phyloP scores from a whole-genome alignment of 1,284 basidiomycete genomes.

The Puccinia coronata region DNA sequence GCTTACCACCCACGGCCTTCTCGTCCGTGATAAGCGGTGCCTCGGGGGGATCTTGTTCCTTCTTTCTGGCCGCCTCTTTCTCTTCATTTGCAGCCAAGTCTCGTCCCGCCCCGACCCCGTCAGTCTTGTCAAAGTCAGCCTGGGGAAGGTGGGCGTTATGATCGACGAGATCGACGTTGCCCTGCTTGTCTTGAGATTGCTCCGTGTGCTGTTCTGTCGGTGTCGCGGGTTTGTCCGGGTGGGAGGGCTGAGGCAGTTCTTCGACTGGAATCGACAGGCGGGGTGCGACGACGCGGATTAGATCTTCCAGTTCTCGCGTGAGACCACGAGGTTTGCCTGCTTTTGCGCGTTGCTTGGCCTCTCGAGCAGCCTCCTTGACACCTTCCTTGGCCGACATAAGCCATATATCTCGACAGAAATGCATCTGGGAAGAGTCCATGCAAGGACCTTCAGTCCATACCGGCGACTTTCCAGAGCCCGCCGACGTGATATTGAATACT shows the following conservation, averaged over 20 bases:
- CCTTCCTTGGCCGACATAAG: constrained; percentile 74
- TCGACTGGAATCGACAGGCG: constrained; percentile 45
- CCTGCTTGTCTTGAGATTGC: constrained; percentile 7
- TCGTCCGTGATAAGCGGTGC: constrained; percentile 8
- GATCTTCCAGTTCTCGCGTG: constrained; percentile 58
- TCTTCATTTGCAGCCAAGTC: constrained; percentile 41
- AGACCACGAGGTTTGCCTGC: constrained; percentile 50
- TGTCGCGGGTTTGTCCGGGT: not conserved
- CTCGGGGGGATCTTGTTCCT: constrained; percentile 12
- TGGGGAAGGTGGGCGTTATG: constrained; percentile 40
- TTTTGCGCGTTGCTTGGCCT: constrained; percentile 51
- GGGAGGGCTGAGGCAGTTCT: not conserved
- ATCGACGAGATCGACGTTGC: constrained; percentile 43
- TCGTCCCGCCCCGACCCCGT: constrained; percentile 43
- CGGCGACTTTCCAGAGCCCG: constrained; percentile 62
- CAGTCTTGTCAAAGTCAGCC: constrained; percentile 47
- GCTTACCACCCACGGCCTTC: constrained; percentile 43
- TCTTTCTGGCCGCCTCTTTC: constrained; percentile 42
- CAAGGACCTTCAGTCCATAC: constrained; percentile 73
- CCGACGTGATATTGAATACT: constrained; percentile 67
- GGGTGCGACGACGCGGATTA: constrained; percentile 56
- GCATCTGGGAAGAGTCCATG: constrained; percentile 88
- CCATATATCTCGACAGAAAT: constrained; percentile 95
- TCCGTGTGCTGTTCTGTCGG: not conserved
- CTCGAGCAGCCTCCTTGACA: constrained; percentile 60